Base-by-base conservation (phyloP, 2,329 filamentous ascomycete species). In the Nemania diffusa region DNA sequence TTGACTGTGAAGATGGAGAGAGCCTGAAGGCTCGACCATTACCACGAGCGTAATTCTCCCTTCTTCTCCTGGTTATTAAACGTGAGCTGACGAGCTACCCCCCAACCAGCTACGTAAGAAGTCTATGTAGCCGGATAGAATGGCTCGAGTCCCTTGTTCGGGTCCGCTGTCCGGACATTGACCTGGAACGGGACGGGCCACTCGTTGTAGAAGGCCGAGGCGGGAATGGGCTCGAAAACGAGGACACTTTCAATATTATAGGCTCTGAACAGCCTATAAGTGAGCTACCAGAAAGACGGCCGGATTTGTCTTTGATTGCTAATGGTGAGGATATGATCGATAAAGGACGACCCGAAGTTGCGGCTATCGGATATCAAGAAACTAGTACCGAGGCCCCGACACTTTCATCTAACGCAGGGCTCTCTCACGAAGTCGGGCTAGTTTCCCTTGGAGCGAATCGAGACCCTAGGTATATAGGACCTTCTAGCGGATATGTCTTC, bases 401-500 rank as follows among this genome's bases (percentile, higher is more conserved):
- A 46, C 71, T 34, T 70, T 68, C 13, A 73, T 59, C 57, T 69
- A 72, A 55, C 72, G 70, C 61, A 68, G 69, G 71, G 3, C 71
- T 81, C 1, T 81, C 83, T 1, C 84, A 87, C 66, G 84, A 87
- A 67, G 85, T 87, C 17, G 85, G 85, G 0, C 72, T 87, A 15
- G 80, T 87, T 0, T 85, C 85, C 0, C 76, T 87, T 1, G 83
- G 82, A 1, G 79, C 79, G 3, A 83, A 81, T 26, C 78, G 80
- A 50, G 83, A 84, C 22, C 82, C 82, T 2, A 79, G 83, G 64
- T 87, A 87, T 55, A 83, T 87, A 15, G 85, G 85, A 0, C 85
- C 85, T 2, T 87, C 85, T 0, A 87, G 85, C 42, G 85, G 85
- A 0, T 85, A 85, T 63, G 85, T 85, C 48, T 79, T 87, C 13